Evolutionary conservation across 1,139 yeast genomes (phyloP), one percentile per base, ranked within the genome.

Genomic region (Pichia sp.): DNA sequence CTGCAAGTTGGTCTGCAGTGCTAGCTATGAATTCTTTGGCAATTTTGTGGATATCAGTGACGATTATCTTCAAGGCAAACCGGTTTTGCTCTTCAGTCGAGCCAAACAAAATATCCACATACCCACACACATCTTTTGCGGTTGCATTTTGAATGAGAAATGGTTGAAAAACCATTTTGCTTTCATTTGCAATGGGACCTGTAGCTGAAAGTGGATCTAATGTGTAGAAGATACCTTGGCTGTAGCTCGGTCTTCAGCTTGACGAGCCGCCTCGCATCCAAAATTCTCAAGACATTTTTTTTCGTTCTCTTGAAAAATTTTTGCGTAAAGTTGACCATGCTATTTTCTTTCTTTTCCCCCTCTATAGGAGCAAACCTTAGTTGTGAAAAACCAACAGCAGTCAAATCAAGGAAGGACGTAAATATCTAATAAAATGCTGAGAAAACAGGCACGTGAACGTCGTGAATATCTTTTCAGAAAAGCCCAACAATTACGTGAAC

Each of bases 361-460:
- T 38, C 10, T 7, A 43, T 8, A 19, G 30, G 4, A 13, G 19
- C 11, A 8, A 16, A 8, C 32, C n/a, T n/a, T 8, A 26, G 19
- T 13, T 29, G 19, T 23, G 26, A 34, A 5, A 43, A 34, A 34
- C 26, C 15, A 34, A 13, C 13, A 47, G 13, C 26, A 36, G n/a
- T 16, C 11, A 26, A 34, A 6, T 19, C 23, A 19, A 11, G 19
- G 26, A 13, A 23, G 16, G 23, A 8, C 8, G 47, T 16, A 23
- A 15, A n/a, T 42, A 42, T 2, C 4, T 23, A 11, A 19, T 13
- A 8, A 4, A 8, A 77, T 77, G 97, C 76, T 90, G 58, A 81
- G 99, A 73, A 84, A 88, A 75, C 96, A 90, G 68, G 97, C 97
- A 19, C 84, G 98, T 74, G 97, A 92, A 70, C 81, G 98, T 75